Evolutionary conservation across 1,139 yeast genomes (phyloP).

Genomic region (Suhomyces bribrorum): DNA sequence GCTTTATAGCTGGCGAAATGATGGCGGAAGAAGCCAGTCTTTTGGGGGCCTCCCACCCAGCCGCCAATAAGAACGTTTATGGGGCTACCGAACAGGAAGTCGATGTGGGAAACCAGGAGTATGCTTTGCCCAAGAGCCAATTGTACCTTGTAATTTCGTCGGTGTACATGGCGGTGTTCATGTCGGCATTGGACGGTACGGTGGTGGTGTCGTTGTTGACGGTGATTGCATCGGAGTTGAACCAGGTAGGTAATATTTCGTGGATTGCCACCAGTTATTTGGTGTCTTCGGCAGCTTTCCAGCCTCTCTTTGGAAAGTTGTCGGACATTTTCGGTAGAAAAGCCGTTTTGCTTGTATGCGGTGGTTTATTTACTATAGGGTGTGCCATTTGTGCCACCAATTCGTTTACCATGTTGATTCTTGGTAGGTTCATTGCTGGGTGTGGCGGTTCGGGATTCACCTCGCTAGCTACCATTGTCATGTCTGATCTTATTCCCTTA

Average conservation of each 20-base stretch:
- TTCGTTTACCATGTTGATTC: slow-evolving; percentile 49
- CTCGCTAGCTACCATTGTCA: slow-evolving; percentile 50
- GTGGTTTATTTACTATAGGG: slow-evolving; percentile 39
- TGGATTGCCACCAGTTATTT: slow-evolving; percentile 50
- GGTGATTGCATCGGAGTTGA: slow-evolving; percentile 45
- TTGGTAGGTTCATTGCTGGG: slow-evolving; percentile 59
- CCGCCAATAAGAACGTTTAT: not conserved
- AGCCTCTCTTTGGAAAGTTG: slow-evolving; percentile 80
- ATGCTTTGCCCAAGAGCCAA: slow-evolving; percentile 36
- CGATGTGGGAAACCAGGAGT: slow-evolving; percentile 15
- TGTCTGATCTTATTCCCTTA: slow-evolving; percentile 54
- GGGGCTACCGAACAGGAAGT: not conserved
- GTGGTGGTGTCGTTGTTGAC: slow-evolving; percentile 47
- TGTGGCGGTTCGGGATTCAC: slow-evolving; percentile 61
- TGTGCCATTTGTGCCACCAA: slow-evolving; percentile 44
- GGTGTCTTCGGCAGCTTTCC: slow-evolving; percentile 47
- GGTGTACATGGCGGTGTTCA: slow-evolving; percentile 40
- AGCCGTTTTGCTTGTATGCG: slow-evolving; percentile 35
- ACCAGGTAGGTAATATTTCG: slow-evolving; percentile 41
- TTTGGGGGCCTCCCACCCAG: not conserved
- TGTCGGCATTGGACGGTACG: slow-evolving; percentile 48
- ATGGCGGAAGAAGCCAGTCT: slow-evolving; percentile 40
- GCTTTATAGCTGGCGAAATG: slow-evolving; percentile 50
- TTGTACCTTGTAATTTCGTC: slow-evolving; percentile 35
- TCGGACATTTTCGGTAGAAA: slow-evolving; percentile 87